Evolutionary conservation across 192 early-diverging fungal species (phyloP).

Genomic region (Globomyces pollinis-pini): DNA sequence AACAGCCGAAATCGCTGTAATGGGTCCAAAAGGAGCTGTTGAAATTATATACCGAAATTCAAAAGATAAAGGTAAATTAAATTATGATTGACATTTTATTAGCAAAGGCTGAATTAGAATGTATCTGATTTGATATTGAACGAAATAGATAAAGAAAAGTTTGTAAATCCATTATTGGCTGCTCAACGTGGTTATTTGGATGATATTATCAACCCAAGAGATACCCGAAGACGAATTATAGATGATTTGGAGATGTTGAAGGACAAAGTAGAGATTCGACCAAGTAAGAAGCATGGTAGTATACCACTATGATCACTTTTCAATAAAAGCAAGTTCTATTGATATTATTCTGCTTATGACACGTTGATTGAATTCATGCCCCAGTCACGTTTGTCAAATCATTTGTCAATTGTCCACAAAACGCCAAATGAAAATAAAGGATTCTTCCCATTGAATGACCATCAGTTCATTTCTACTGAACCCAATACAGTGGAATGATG

Average conservation of each 20-base stretch:
- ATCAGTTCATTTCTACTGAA: too few relatives aligned
- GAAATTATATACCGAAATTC: conserved; percentile 84
- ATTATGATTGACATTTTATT: background rate
- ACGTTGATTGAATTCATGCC: too few relatives aligned
- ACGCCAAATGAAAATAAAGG: too few relatives aligned
- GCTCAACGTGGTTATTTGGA: conserved; percentile 72
- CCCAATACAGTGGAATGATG: too few relatives aligned
- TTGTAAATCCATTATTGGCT: conserved; percentile 90
- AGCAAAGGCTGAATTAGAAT: conserved; percentile 7
- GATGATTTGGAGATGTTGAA: conserved; percentile 78
- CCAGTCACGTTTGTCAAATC: too few relatives aligned
- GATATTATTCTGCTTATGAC: too few relatives aligned
- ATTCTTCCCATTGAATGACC: too few relatives aligned
- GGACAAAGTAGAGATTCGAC: conserved; percentile 66
- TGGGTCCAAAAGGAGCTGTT: conserved; percentile 96
- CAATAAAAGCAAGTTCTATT: background rate
- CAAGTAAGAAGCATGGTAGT: conserved; percentile 91
- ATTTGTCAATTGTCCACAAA: too few relatives aligned
- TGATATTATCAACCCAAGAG: conserved; percentile 50
- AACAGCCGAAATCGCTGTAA: conserved; percentile 96
- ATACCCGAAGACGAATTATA: conserved; percentile 75
- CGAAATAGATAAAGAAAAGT: conserved; percentile 62
- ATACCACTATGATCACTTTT: conserved; percentile 67
- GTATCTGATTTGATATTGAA: too few relatives aligned
- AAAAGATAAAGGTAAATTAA: conserved; percentile 38